phyloP scores from a whole-genome alignment of 2,329 filamentous ascomycete genomes.

The Exophiala xenobiotica region DNA sequence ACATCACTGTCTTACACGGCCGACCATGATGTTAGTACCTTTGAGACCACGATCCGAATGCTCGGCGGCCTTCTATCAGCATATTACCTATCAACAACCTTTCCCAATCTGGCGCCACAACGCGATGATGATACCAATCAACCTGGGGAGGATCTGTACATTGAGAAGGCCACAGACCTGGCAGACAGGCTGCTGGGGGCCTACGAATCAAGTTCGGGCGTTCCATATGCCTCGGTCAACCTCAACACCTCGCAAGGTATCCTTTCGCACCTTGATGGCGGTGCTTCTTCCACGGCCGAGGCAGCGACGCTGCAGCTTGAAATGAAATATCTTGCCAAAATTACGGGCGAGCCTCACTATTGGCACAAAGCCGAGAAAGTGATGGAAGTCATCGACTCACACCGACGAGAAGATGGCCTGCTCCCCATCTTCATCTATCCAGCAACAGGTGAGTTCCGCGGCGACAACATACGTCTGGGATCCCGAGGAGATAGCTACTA shows the following conservation, averaged over 20 bases:
- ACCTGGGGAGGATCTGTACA: constrained; percentile 83
- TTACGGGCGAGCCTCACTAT: constrained; percentile 88
- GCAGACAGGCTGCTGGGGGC: constrained; percentile 83
- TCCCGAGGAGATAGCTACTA: constrained; percentile 98
- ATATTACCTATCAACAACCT: constrained; percentile 86
- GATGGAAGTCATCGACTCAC: constrained; percentile 85
- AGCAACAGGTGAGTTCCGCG: constrained; percentile 73
- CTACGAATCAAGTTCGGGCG: constrained; percentile 80
- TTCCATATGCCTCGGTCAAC: constrained; percentile 90
- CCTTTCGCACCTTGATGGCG: constrained; percentile 76
- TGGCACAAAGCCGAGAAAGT: constrained; percentile 91
- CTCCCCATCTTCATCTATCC: constrained; percentile 90
- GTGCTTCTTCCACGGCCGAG: constrained; percentile 91
- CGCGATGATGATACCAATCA: constrained; percentile 68
- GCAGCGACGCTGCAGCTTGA: constrained; percentile 90
- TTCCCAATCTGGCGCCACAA: constrained; percentile 75
- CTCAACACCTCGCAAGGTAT: constrained; percentile 74
- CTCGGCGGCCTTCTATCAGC: constrained; percentile 88
- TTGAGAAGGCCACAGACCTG: constrained; percentile 92
- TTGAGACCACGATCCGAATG: constrained; percentile 98
- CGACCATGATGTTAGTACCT: constrained; percentile 93
- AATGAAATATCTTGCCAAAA: constrained; percentile 92
- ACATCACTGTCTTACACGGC: constrained; percentile 74
- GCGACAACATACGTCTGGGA: constrained; percentile 83
- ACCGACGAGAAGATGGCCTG: constrained; percentile 74